Base-by-base conservation (phyloP, 305 asterid species). In the Fraxinus dipetala region DNA sequence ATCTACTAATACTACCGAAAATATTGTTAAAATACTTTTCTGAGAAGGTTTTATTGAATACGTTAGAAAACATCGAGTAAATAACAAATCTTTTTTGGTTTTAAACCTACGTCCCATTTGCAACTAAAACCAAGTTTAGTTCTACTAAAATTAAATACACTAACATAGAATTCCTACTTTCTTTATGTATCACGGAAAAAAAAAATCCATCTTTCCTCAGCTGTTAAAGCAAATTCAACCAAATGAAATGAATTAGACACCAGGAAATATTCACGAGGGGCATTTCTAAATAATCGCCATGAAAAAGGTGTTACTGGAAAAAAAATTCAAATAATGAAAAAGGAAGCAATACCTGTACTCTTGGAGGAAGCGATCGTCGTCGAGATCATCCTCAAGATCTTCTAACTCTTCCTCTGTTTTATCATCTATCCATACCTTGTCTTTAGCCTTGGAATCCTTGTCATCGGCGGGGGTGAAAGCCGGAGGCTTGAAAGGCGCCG, bases 331-430 rank as follows among this genome's bases (percentile, higher is more conserved):
- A 65, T 3, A 28, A 16, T 22, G 22, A 48, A 67, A 74, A 30
- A 32, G 11, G 56, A 79, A 73, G 48, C 28, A 84, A 3, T 76
- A 94, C 98, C 98, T 91, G 91, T 94, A 95, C 9, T 93, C 93
- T 75, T 92, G 90, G 36, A 96, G 97, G 86, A 96, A 96, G 0
- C 98, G 93, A 84, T 96, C 98, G 56, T 94, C 99, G 32, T 94
- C 95, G 70, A 94, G 91, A 88, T 94, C 98, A 81, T 95, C 98
- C 84, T 94, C 98, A 20, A 95, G 95, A 83, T 96, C 98, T 83
- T 94, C 97, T 32, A 93, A 95, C 91, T 94, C 97, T 48, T 91
- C 97, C 84, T 90, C 93, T 1, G 91, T 91, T 80, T 87, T 91
- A 16, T 78, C 78, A 65, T 94, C 96, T 81, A 95, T 89, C 99